phyloP scores from a whole-genome alignment of 2,329 filamentous ascomycete genomes.

The Calonectria naviculata region DNA sequence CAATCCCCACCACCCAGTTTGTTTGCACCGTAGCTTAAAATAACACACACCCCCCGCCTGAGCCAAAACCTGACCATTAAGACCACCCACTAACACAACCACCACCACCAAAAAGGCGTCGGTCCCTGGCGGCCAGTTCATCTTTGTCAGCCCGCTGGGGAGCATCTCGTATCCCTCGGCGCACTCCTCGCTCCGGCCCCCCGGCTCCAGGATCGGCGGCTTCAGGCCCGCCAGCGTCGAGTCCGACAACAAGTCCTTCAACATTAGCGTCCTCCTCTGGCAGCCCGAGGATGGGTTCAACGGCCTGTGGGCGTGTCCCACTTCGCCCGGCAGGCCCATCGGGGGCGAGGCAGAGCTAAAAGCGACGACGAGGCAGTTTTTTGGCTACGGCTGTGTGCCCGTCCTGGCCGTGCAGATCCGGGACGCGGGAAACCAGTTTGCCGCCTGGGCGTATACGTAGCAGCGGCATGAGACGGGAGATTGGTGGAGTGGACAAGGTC shows the following conservation, averaged over 20 bases:
- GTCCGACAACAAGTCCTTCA: slow-evolving; percentile 35
- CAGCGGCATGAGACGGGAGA: background rate
- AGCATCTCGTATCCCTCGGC: slow-evolving; percentile 65
- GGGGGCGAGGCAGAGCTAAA: slow-evolving; percentile 37
- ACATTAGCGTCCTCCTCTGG: slow-evolving; percentile 39
- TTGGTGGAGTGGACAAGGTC: background rate
- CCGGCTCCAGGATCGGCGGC: slow-evolving; percentile 60
- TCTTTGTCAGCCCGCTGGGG: slow-evolving; percentile 67
- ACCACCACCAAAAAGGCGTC: slow-evolving; percentile 48
- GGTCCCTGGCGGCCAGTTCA: slow-evolving; percentile 72
- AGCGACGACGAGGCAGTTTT: slow-evolving; percentile 38
- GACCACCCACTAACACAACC: background rate
- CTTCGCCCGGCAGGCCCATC: slow-evolving; percentile 20
- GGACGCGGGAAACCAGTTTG: slow-evolving; percentile 38
- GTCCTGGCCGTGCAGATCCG: slow-evolving; percentile 47
- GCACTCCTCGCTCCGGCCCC: slow-evolving; percentile 63
- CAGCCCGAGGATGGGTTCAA: slow-evolving; percentile 28
- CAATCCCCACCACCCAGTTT: background rate
- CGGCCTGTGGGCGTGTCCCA: slow-evolving; percentile 44
- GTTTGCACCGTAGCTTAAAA: background rate
- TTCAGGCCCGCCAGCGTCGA: slow-evolving; percentile 52
- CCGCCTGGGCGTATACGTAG: slow-evolving; percentile 55
- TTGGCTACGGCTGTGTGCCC: slow-evolving; percentile 42
- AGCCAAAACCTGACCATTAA: too few species aligned
- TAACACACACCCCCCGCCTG: too few species aligned